Percentiles rank a stretch among this genome's conserved stretches.
phyloP scores from a whole-genome alignment of 164 flowering plant species.

The Buxus sempervirens region DNA sequence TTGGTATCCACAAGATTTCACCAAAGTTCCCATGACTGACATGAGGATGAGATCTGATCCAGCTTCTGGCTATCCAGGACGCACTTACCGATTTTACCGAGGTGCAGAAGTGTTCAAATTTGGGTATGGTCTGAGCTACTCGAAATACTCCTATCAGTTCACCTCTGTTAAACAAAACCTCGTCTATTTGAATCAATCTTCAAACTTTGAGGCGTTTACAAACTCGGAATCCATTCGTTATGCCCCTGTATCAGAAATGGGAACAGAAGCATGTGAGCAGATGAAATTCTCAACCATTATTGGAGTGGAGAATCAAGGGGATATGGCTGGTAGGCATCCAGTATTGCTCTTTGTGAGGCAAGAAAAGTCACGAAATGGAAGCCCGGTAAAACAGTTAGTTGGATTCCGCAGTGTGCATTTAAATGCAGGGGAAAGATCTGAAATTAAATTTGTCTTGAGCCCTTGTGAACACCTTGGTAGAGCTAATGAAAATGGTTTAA shows the following conservation, averaged over 20 bases:
- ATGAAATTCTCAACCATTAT: slow-evolving; percentile 39
- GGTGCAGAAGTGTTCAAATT: slow-evolving; percentile 60
- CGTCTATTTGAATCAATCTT: slow-evolving; percentile 38
- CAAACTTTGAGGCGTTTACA: slow-evolving; percentile 5
- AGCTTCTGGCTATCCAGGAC: slow-evolving; percentile 66
- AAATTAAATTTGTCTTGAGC: slow-evolving; percentile 45
- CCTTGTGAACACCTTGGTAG: slow-evolving; percentile 76
- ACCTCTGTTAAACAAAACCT: slow-evolving; percentile 25
- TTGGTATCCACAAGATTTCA: slow-evolving; percentile 77
- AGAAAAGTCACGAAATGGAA: slow-evolving; percentile 23
- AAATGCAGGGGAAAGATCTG: slow-evolving; percentile 44
- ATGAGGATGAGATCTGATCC: slow-evolving; percentile 81
- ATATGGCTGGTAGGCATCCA: slow-evolving; percentile 72
- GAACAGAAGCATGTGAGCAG: slow-evolving; percentile 38
- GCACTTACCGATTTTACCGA: slow-evolving; percentile 78
- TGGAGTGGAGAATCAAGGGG: slow-evolving; percentile 56
- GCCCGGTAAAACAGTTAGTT: slow-evolving; percentile 54
- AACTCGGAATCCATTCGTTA: slow-evolving; percentile 19
- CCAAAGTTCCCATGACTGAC: slow-evolving; percentile 77
- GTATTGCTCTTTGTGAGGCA: slow-evolving; percentile 53
- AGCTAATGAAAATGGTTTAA: slow-evolving; percentile 58
- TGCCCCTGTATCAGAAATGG: slow-evolving; percentile 43
- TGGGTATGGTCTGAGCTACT: slow-evolving; percentile 87
- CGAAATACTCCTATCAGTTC: slow-evolving; percentile 53
- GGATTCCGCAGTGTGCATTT: slow-evolving; percentile 60